A percentile compares a stretch with the other conserved stretches of the same genome.
Evolutionary conservation across 1,284 basidiomycete genomes (phyloP).

Genomic region (Heterobasidion parviporum): DNA sequence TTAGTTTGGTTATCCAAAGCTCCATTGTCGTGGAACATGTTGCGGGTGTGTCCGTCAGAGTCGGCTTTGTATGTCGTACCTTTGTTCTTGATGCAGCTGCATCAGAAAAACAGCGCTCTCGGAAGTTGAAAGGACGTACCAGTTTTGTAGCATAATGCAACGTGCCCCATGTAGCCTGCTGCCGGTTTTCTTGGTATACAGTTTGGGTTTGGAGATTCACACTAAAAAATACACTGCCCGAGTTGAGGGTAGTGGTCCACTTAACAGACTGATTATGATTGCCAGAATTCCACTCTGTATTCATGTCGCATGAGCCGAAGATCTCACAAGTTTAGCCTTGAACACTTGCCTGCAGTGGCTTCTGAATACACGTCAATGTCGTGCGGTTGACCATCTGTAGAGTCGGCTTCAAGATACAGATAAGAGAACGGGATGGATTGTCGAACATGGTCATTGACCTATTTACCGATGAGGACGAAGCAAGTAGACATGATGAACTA

Average conservation of each 20-base stretch:
- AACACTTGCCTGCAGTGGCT: conserved; percentile 17
- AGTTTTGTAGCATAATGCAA: conserved; percentile 9
- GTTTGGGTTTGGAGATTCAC: background rate
- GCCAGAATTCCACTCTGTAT: conserved; percentile 11
- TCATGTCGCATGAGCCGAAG: background rate
- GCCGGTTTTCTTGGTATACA: conserved; percentile 2
- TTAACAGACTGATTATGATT: background rate
- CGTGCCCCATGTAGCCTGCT: conserved; percentile 11
- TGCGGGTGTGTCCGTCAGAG: conserved; percentile 19
- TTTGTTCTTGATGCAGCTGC: conserved; percentile 11
- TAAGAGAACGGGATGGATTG: conserved; percentile 27
- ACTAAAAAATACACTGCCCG: conserved; percentile 3
- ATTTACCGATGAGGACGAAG: too few species aligned
- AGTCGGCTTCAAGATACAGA: conserved; percentile 18
- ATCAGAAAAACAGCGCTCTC: background rate
- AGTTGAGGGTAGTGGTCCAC: conserved; percentile 1
- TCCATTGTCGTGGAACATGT: conserved; percentile 21
- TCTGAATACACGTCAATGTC: conserved; percentile 26
- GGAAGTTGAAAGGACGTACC: too few species aligned
- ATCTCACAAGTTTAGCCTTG: too few species aligned
- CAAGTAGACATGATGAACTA: background rate
- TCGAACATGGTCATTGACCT: conserved; percentile 23
- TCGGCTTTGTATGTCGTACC: conserved; percentile 26
- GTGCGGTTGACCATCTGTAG: conserved; percentile 22
- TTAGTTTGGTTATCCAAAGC: conserved; percentile 24